These are phyloP conservation scores for Hyaloscypha bicolor DNA, from an alignment of 495 filamentous ascomycete species.

Conservation along the genomic window DNA sequence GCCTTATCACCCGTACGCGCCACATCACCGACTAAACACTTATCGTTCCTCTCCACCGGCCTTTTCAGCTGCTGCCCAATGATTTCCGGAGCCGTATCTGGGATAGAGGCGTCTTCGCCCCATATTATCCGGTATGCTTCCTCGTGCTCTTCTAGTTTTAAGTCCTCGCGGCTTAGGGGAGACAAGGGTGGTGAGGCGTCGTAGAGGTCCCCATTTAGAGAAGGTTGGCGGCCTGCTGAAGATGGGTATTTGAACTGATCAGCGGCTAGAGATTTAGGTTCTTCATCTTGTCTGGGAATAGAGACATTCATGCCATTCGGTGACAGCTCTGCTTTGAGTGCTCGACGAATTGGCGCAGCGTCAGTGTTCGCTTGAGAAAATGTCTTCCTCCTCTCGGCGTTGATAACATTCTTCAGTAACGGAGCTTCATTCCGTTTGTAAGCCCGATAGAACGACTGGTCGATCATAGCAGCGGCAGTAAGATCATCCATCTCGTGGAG, in stretches of 20 bases:
- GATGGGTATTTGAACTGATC: neutral
- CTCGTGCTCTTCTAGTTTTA: constrained; percentile 20
- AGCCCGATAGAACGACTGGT: constrained; percentile 35
- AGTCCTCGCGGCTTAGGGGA: constrained; percentile 7
- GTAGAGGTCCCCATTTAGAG: constrained; percentile 21
- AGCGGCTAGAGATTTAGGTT: constrained; percentile 14
- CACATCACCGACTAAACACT: constrained; percentile 21
- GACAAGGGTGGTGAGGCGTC: constrained; percentile 19
- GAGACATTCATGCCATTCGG: constrained; percentile 4
- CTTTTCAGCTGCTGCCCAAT: constrained; percentile 1
- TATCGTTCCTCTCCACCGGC: constrained; percentile 19
- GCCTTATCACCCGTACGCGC: constrained; percentile 29
- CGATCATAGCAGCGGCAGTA: constrained; percentile 34
- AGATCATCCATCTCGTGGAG: constrained; percentile 37
- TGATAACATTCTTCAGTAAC: constrained; percentile 31
- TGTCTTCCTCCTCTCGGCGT: constrained; percentile 23
- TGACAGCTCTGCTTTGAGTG: neutral
- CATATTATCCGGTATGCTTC: constrained; percentile 30
- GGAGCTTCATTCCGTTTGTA: constrained; percentile 35
- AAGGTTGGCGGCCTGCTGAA: neutral
- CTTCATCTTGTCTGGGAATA: neutral
- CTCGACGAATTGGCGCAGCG: neutral
- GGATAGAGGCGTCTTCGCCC: constrained; percentile 9
- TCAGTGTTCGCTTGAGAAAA: constrained; percentile 16
- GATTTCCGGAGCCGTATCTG: neutral